Percentiles rank a stretch among this genome's conserved stretches.
Conservation (phyloP, 441 rosid species). For the Francoa sonchifolia region DNA sequence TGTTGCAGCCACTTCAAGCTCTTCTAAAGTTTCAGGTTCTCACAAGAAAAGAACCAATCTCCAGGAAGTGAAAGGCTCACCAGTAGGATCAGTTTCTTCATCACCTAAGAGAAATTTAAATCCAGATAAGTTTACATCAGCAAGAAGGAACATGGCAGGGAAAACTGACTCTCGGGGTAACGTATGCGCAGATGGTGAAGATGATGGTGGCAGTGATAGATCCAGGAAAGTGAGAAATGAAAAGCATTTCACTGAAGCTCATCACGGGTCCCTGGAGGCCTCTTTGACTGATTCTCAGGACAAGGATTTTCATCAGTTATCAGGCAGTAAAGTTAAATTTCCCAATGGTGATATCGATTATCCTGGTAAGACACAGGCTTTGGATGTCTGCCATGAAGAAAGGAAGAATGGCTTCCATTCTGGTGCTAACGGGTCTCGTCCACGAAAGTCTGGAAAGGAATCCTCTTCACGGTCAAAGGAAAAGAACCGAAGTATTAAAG, state of each 20-base stretch:
- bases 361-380: constrained; percentile 21
- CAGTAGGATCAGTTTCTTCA: constrained; percentile 90
- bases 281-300: constrained; percentile 38
- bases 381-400: constrained; percentile 30
- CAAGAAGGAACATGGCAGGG: constrained; percentile 24
- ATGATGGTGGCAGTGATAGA: constrained; percentile 53
- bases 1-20: constrained; percentile 72
- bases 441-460: constrained; percentile 52
- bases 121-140: constrained; percentile 32
- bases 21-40: constrained; percentile 86
- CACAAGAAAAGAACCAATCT: constrained; percentile 51
- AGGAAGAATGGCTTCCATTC: constrained; percentile 32
- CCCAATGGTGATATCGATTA: constrained; percentile 33
- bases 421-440: constrained; percentile 27
- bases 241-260: constrained; percentile 18
- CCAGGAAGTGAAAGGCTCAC: constrained; percentile 72
- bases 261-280: constrained; percentile 38
- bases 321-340: constrained; percentile 38
- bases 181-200: constrained; percentile 46
- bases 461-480: constrained; percentile 59
- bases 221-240: constrained; percentile 36
- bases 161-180: constrained; percentile 37
- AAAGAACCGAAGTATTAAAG: constrained; percentile 31
- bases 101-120: constrained; percentile 63
- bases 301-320: constrained; percentile 23